Base-by-base conservation (phyloP, 495 filamentous ascomycete genomes). In the Stereocaulon alpinum region DNA sequence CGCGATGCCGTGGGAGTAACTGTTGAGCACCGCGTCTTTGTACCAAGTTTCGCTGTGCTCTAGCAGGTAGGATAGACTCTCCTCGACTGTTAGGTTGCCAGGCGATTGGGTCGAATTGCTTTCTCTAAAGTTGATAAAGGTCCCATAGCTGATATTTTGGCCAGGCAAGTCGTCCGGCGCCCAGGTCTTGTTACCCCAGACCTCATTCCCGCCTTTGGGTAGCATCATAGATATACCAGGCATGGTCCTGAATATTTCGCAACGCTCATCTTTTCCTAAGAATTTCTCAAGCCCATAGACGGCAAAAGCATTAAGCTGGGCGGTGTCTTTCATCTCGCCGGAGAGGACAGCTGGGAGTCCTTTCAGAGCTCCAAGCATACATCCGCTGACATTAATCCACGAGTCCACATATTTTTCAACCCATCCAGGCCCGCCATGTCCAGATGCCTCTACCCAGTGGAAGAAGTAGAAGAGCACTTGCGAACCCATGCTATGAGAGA, bases 201-300 rank as follows among this genome's bases (percentile, higher is more conserved):
- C 86, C 6, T 87, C 88, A 55, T 93, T 83, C 27, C 93, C 93
- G 29, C 94, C 93, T 54, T 95, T 91, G n/a, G 93, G 93, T 1
- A 98, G 79, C 91, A 98, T 96, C 58, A 88, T 91, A 18, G 88
- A 92, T 55, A 95, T 89, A 5, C 93, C 93, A 0, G 93, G 94
- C 91, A 97, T 97, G 34, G 89, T 88, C 54, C 94, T 83, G 75
- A 98, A 95, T 37, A 98, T 89, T 68, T 96, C 90, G 7, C 86
- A 89, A 48, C 93, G 82, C 69, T 98, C 93, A 55, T 90, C 82
- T 61, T 86, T 88, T 63, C 83, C 87, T 6, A 98, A 79, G 71
- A 98, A 98, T 65, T 92, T 95, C 72, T 98, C 93, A 1, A 98
- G 81, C 0, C 93, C 94, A 66, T 96, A 98, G 14, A 98, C 91